phyloP scores from a whole-genome alignment of 352 stramenopile species.

The Saprolegnia parasitica region DNA sequence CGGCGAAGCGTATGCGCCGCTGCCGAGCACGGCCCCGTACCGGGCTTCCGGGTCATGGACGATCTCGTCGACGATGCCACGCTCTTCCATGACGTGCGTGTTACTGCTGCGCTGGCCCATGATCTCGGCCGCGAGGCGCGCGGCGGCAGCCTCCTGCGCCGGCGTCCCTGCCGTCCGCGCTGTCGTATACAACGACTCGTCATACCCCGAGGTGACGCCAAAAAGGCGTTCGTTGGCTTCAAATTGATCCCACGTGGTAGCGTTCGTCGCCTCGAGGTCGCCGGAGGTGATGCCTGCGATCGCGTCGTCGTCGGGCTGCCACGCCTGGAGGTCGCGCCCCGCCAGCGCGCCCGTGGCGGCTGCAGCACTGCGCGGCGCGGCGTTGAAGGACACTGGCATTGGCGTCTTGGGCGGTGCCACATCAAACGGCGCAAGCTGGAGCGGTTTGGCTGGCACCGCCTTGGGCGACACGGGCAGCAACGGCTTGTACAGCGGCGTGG shows the following conservation, averaged over 20 bases:
- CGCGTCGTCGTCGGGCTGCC: constrained; percentile 10
- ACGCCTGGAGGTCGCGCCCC: constrained; percentile 16
- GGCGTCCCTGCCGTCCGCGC: constrained; percentile 52
- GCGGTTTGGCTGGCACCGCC: neutral
- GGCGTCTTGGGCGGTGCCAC: neutral
- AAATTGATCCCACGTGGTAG: constrained; percentile 76
- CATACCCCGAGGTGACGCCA: constrained; percentile 70
- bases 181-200: constrained; percentile 90
- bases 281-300: neutral
- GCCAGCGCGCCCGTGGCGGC: constrained; percentile 12
- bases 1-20: constrained; percentile 9
- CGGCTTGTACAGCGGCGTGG: constrained; percentile 19
- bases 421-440: neutral
- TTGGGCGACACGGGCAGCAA: constrained; percentile 20
- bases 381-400: constrained; percentile 14
- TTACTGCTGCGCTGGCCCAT: constrained; percentile 49
- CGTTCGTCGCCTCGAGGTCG: neutral
- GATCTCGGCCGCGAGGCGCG: constrained; percentile 79
- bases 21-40: constrained; percentile 75
- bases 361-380: constrained; percentile 21
- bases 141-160: constrained; percentile 47
- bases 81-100: constrained; percentile 79
- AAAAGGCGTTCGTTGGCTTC: constrained; percentile 75
- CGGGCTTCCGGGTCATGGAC: constrained; percentile 83
- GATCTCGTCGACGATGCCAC: constrained; percentile 47